Evolutionary conservation across 2,329 filamentous ascomycete genomes (phyloP).

Genomic region (Aspergillus brasiliensis): DNA sequence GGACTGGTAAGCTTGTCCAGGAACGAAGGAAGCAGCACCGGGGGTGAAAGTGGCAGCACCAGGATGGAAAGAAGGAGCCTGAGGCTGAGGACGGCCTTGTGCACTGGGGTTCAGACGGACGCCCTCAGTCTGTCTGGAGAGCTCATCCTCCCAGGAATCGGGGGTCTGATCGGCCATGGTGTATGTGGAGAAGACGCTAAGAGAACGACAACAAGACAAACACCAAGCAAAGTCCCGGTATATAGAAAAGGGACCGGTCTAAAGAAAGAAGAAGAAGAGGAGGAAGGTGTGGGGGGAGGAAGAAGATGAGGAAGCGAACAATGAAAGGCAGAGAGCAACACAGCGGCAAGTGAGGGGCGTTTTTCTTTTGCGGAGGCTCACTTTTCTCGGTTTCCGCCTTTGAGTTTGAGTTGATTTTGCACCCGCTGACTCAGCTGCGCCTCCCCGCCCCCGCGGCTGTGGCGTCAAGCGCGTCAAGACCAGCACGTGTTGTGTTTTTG

Average conservation of each 20-base stretch:
- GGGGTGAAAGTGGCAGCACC: constrained; percentile 66
- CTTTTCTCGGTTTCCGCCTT: neutral
- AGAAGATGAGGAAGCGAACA: constrained; percentile 8
- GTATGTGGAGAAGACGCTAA: constrained; percentile 18
- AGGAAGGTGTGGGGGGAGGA: constrained; percentile 15
- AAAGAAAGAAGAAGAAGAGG: constrained; percentile 9
- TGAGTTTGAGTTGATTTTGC: constrained; percentile 28
- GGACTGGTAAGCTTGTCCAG: constrained; percentile 67
- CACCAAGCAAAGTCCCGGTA: constrained; percentile 17
- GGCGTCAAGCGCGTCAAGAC: constrained; percentile 15
- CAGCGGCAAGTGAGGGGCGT: constrained; percentile 29
- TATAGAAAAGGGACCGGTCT: constrained; percentile 16
- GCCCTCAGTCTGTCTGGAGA: constrained; percentile 75
- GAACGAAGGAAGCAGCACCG: constrained; percentile 70
- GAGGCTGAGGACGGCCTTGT: constrained; percentile 51
- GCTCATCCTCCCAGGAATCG: constrained; percentile 93
- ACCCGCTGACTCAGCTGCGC: constrained; percentile 32
- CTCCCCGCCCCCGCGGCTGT: constrained; percentile 16
- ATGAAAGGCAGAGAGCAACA: constrained; percentile 2
- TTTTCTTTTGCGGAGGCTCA: constrained; percentile 13
- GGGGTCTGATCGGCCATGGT: constrained; percentile 74
- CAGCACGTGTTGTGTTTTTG: constrained; percentile 1
- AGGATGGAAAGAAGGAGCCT: constrained; percentile 62
- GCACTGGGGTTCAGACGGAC: constrained; percentile 71
- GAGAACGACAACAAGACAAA: constrained; percentile 26